Base-by-base conservation (phyloP, 345 rosid genomes). In the Dimocarpus longan region DNA sequence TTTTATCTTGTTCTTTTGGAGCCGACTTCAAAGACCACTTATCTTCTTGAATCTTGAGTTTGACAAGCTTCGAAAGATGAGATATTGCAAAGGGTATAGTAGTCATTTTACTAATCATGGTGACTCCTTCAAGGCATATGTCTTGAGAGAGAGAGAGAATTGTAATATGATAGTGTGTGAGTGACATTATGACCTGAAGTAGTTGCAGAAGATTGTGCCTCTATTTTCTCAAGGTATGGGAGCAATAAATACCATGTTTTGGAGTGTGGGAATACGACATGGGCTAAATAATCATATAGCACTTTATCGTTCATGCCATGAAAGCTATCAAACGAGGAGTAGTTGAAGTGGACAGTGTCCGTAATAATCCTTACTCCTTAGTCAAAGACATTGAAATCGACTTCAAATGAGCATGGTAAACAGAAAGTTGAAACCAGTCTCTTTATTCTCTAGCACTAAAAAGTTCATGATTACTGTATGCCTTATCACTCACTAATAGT, bases 161-260 rank as follows among this genome's bases (percentile, higher is more conserved):
- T 77, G 59, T 75, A 46, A 82, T 80, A 70, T 82, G 88, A 81
- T 75, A 56, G 79, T 76, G 63, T 50, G 76, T 43, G 76, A 82
- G 84, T 68, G 78, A 80, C 73, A 84, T 82, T 40, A 84, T 86
- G 81, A 81, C 77, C 79, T 79, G 75, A 48, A 80, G 67, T 66
- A 46, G 68, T 64, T 60, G 80, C 84, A 78, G 82, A 74, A 68
- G 85, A 80, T 78, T 66, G 46, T 81, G 81, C 79, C 80, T 79
- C 78, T 77, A 44, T 78, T 79, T 74, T 84, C 71, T 65, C 82
- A 15, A 66, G 78, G 80, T 75, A 78, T 80, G 75, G 70, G 66
- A 60, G 75, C 83, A 74, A 71, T 79, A 69, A 86, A 84, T 82
- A 75, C 68, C 66, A 64, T 80, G 76, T 52, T 78, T 73, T 67